Percentiles rank a stretch among this genome's conserved stretches.
Evolutionary conservation across 2,329 filamentous ascomycete species (phyloP).

Genomic region (Trichophyton equinum): DNA sequence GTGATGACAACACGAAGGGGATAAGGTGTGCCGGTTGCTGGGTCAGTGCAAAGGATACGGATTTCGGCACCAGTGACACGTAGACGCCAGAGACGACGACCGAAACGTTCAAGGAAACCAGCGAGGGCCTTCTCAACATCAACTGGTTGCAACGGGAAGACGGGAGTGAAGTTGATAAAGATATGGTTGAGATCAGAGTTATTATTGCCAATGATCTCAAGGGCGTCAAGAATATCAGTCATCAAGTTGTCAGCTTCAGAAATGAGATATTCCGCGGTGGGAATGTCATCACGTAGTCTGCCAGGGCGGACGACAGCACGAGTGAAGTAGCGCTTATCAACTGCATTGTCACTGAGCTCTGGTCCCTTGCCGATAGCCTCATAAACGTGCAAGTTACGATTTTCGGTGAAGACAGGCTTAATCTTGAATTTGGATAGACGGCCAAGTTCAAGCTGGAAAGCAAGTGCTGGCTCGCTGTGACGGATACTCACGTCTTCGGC

Average conservation of each 20-base stretch:
- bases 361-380: slow-evolving; percentile 90
- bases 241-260: slow-evolving; percentile 93
- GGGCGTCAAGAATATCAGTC: slow-evolving; percentile 92
- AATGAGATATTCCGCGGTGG: slow-evolving; percentile 95
- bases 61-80: slow-evolving; percentile 97
- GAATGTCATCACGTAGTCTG: slow-evolving; percentile 89
- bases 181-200: slow-evolving; percentile 99
- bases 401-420: slow-evolving; percentile 96
- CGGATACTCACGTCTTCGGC: slow-evolving; percentile 89
- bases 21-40: slow-evolving; percentile 67
- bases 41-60: slow-evolving; percentile 93
- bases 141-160: slow-evolving; percentile 79
- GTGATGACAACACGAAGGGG: slow-evolving; percentile 92
- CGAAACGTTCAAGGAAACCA: slow-evolving; percentile 93
- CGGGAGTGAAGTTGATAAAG: slow-evolving; percentile 98
- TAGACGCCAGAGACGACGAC: slow-evolving; percentile 85
- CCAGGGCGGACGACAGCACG: slow-evolving; percentile 90
- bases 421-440: slow-evolving; percentile 95
- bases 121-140: slow-evolving; percentile 89
- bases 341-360: slow-evolving; percentile 57
- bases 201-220: slow-evolving; percentile 98
- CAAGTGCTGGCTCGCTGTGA: slow-evolving; percentile 89
- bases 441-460: slow-evolving; percentile 94
- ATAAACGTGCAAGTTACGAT: slow-evolving; percentile 98
- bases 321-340: slow-evolving; percentile 86